Evolutionary conservation across 2,329 filamentous ascomycete genomes (phyloP), one percentile per base, ranked within the genome.

Genomic region (Penicillium decumbens): DNA sequence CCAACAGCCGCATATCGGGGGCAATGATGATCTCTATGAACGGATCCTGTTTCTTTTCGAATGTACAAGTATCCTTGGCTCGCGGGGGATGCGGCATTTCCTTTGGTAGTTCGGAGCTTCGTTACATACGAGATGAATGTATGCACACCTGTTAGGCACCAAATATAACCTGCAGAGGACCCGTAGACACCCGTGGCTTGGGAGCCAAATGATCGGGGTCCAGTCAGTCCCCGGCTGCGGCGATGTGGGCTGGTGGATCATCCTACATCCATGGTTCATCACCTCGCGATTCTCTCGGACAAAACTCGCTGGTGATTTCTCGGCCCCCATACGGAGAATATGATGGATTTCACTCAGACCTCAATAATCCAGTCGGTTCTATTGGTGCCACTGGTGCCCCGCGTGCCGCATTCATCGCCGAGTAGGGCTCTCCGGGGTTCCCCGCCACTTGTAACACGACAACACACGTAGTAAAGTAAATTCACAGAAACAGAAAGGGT

Each of bases 201-300:
- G 8, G 13, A 28, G 15, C 15, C 15, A 18, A 18, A 18, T 23
- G 40, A 47, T 53, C 47, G 6, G 32, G n/a, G 33, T 12, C 8
- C 15, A 20, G 18, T 6, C 9, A 9, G 33, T 40, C 33, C 33
- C 42, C 32, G 45, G 46, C 37, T 46, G 28, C 33, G 30, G 32
- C 49, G 27, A 41, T 23, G 33, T 15, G 41, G 44, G 33, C 15
- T 13, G 25, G 53, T 50, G 53, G 48, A 46, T 39, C 44, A 12
- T 12, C 23, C 23, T 18, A 2, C 15, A 32, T 27, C 45, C 49
- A 41, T 46, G 54, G 57, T 49, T 58, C 43, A 33, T 4, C 15
- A 18, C 1, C 6, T 51, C 59, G 60, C 51, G 37, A 8, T 62
- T 60, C 48, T 50, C 56, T 63, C 60, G 60, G 60, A 1, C 6